Conservation (phyloP, 805 yeast genomes). For the baker's yeast (Saccharomyces cerevisiae) region DNA sequence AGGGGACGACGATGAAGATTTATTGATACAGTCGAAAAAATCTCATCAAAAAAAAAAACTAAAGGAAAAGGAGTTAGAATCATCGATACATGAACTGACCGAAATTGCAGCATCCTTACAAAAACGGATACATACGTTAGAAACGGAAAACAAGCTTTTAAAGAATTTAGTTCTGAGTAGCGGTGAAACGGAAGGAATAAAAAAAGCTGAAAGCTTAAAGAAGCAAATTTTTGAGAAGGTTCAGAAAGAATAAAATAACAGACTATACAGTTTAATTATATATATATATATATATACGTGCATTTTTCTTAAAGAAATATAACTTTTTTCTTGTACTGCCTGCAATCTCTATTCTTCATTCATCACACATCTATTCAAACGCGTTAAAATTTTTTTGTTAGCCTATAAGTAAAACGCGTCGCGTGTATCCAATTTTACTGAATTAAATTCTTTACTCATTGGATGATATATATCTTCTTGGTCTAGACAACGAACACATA, state of each 20-base stretch:
- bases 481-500: neutral
- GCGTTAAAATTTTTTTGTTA: neutral
- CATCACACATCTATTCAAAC: neutral
- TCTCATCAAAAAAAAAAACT: constrained; percentile 61
- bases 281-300: neutral
- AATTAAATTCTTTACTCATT: neutral
- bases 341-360: neutral
- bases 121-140: constrained; percentile 68
- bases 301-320: neutral
- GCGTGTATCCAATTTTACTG: neutral
- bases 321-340: neutral
- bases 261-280: neutral
- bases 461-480: neutral
- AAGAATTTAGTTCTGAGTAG: constrained; percentile 78
- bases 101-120: constrained; percentile 61
- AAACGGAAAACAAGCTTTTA: constrained; percentile 86
- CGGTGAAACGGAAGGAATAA: constrained; percentile 45
- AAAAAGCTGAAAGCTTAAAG: constrained; percentile 45
- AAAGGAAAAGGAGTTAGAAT: constrained; percentile 87
- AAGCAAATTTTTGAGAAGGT: constrained; percentile 21
- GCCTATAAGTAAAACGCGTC: neutral
- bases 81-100: constrained; percentile 60
- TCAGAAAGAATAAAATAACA: neutral
- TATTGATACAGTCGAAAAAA: constrained; percentile 3
- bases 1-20: neutral